Evolutionary conservation across 805 yeast species (phyloP).

Genomic region (Danielia oregonensis): DNA sequence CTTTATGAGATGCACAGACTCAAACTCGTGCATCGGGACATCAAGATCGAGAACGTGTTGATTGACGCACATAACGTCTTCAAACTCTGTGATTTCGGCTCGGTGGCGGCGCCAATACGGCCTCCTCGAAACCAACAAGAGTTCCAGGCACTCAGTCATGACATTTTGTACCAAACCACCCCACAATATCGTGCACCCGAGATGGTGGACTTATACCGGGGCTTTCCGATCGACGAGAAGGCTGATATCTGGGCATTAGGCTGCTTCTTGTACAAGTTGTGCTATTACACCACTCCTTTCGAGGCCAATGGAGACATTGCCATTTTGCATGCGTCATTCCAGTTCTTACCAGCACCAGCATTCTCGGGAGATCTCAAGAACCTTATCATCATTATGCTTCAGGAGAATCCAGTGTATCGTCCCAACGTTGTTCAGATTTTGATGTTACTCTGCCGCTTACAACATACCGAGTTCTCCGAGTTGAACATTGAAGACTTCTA

Average conservation of each 20-base stretch:
- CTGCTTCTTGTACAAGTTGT: conserved; percentile 80
- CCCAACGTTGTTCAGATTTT: conserved; percentile 87
- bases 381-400: conserved; percentile 73
- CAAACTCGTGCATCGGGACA: conserved; percentile 84
- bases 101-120: conserved; percentile 63
- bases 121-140: conserved; percentile 76
- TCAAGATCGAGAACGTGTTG: conserved; percentile 90
- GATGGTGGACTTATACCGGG: conserved; percentile 85
- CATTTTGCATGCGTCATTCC: conserved; percentile 77
- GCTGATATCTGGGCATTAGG: conserved; percentile 98
- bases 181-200: conserved; percentile 96
- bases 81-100: conserved; percentile 92
- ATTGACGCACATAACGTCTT: conserved; percentile 67
- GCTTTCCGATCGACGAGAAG: conserved; percentile 84
- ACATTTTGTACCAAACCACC: conserved; percentile 85
- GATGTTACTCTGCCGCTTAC: conserved; percentile 55
- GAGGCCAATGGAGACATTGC: conserved; percentile 87
- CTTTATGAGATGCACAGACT: conserved; percentile 80
- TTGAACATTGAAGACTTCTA: conserved; percentile 42
- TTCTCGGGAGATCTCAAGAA: conserved; percentile 71
- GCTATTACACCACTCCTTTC: conserved; percentile 93
- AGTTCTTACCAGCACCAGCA: conserved; percentile 65
- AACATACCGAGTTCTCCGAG: conserved; percentile 28
- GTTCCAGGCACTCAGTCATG: conserved; percentile 74
- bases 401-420: conserved; percentile 75